phyloP scores from a whole-genome alignment of 129 eudicot species.

The Lactuca saligna region DNA sequence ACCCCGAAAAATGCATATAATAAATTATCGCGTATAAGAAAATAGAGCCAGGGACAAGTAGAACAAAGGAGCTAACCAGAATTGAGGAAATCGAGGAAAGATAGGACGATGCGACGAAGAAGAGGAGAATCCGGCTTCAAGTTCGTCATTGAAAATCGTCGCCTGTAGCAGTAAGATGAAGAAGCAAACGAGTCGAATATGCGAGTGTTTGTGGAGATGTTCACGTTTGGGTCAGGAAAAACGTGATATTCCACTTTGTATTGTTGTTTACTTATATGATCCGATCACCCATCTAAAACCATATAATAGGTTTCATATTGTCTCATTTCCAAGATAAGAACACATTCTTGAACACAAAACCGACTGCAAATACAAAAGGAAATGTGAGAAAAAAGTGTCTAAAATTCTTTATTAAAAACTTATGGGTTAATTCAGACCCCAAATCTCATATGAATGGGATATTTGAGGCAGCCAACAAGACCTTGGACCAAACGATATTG shows the following conservation, averaged over 20 bases:
- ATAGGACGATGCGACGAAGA: slow-evolving; percentile 63
- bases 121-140: slow-evolving; percentile 73
- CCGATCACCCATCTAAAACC: no score
- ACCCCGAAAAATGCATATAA: not conserved
- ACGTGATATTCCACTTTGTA: not conserved
- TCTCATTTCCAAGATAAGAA: no score
- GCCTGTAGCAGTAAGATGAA: slow-evolving; percentile 1
- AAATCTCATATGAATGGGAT: no score
- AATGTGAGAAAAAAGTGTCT: no score
- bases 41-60: not conserved
- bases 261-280: not conserved
- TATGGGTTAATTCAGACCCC: no score
- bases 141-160: slow-evolving; percentile 43
- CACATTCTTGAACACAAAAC: no score
- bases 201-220: not conserved
- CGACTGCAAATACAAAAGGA: no score
- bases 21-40: slow-evolving; percentile 11
- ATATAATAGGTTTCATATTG: no score
- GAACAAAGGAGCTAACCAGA: slow-evolving; percentile 42
- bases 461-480: no score
- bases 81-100: slow-evolving; percentile 66
- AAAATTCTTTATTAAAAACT: no score
- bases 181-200: not conserved
- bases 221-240: not conserved
- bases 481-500: no score